Evolutionary conservation across 306 rosid genomes (phyloP).

Genomic region (Bauhinia variegata): DNA sequence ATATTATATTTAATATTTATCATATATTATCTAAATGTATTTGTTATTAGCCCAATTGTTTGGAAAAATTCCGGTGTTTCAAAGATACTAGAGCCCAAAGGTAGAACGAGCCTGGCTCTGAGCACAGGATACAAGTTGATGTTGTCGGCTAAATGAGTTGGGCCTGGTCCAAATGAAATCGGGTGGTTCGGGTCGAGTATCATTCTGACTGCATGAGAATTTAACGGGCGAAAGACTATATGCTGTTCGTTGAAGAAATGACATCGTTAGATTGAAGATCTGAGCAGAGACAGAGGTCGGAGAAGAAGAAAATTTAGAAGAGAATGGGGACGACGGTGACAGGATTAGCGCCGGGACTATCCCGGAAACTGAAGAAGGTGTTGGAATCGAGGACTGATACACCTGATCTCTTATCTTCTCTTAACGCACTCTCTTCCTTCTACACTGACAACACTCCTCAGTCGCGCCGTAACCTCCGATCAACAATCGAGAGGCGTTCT

Average conservation of each 20-base stretch:
- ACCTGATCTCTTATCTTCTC: slow-evolving; percentile 81
- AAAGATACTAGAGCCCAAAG: no score
- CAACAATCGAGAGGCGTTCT: slow-evolving; percentile 82
- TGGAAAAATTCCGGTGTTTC: no score
- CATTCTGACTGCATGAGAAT: no score
- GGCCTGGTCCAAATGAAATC: no score
- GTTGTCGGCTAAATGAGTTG: no score
- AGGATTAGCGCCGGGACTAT: slow-evolving; percentile 86
- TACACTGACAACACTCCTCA: slow-evolving; percentile 82
- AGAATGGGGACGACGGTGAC: slow-evolving; percentile 64
- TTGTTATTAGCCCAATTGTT: no score
- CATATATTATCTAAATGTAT: no score
- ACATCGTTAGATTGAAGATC: slow-evolving; percentile 41
- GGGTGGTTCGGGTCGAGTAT: no score
- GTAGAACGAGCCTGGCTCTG: no score
- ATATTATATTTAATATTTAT: no score
- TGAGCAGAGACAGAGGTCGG: slow-evolving; percentile 31
- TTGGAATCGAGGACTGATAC: slow-evolving; percentile 82
- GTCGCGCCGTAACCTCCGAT: slow-evolving; percentile 90
- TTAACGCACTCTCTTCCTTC: slow-evolving; percentile 84
- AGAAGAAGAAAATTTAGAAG: slow-evolving; percentile 32
- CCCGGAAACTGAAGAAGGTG: slow-evolving; percentile 97
- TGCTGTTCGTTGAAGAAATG: background rate
- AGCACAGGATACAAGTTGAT: no score
- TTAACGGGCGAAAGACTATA: no score